Base-by-base conservation (phyloP, 331 rosid species). In the Quercus lobata region DNA sequence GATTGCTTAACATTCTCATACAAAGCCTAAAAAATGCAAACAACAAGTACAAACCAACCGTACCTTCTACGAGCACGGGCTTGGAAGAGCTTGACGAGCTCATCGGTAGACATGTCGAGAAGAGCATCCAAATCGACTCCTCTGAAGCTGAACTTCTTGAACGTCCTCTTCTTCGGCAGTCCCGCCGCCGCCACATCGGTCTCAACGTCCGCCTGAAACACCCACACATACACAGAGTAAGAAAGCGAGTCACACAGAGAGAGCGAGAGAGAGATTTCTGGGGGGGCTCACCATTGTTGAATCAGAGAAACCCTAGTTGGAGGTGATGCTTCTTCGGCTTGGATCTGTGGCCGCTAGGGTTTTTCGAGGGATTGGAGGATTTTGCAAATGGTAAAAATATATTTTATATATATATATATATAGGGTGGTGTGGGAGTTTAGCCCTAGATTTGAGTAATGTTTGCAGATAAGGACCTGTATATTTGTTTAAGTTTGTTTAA, bases 11-110 rank as follows among this genome's bases (percentile, higher is more conserved):
- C 17, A 49, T 49, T 49, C 17, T 12, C 54, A 49, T 49, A 12
- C 3, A 49, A 24, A 22, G 19, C 17, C 52, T 15, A 24, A 46
- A 72, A 18, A 73, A 6, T 17, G 35, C 9, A 19, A 55, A 14
- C 52, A 37, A 19, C 37, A 44, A 49, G 9, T 2, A 41, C 3
- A 5, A 21, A 29, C 15, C 1, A 9, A n/a, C 17, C 10, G 0
- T 56, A 86, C 92, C 98, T 92, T 90, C 98, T 87, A 57, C 98
- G 97, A 66, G 98, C 98, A 12, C 98, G 84, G 10, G 98, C 97
- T 56, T 79, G 73, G 90, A 94, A 94, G 73, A 94, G 97, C 91
- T 92, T 94, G 49, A 91, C 98, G 14, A 94, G 96, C 57, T 94
- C 97, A 30, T 94, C 97, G 0, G 97, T 94, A 16, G 97, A 90